Percentiles rank a stretch among this genome's conserved stretches.
Conservation (phyloP, 352 stramenopile genomes). For the Globisporangium carolinianum region DNA sequence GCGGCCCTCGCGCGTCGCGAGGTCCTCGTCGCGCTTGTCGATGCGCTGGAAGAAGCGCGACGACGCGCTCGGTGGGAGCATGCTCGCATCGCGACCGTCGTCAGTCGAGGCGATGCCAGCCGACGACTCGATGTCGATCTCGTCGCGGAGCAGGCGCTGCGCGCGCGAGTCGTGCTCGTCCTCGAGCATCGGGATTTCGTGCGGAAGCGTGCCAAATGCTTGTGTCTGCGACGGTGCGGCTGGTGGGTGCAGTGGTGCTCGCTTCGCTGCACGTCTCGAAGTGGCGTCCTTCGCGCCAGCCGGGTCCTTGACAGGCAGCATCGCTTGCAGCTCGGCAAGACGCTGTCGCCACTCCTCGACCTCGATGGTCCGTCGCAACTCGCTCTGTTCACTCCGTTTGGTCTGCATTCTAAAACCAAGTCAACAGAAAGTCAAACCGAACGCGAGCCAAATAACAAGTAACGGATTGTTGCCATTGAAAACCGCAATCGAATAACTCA, state of each 20-base stretch:
- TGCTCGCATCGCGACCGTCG: neutral
- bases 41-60: slow-evolving; percentile 13
- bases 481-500: too few relatives aligned
- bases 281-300: slow-evolving; percentile 2
- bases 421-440: too few relatives aligned
- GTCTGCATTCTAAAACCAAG: too few relatives aligned
- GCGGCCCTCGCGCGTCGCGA: slow-evolving; percentile 44
- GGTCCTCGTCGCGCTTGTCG: slow-evolving; percentile 25
- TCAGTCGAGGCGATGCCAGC: neutral
- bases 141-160: neutral
- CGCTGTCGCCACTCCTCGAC: slow-evolving; percentile 9
- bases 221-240: neutral
- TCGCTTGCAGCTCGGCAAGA: slow-evolving; percentile 12
- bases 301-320: slow-evolving; percentile 4
- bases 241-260: neutral
- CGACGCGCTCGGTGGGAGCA: slow-evolving; percentile 5
- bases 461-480: too few relatives aligned
- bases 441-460: too few relatives aligned
- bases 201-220: neutral
- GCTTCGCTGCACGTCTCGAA: neutral
- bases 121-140: neutral
- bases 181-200: slow-evolving; percentile 16
- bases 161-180: neutral
- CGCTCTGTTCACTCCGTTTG: neutral
- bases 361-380: neutral